These are phyloP conservation scores for Ophiostoma sp. DNA, from an alignment of 2,329 filamentous ascomycete genomes.

Conservation along the genomic window DNA sequence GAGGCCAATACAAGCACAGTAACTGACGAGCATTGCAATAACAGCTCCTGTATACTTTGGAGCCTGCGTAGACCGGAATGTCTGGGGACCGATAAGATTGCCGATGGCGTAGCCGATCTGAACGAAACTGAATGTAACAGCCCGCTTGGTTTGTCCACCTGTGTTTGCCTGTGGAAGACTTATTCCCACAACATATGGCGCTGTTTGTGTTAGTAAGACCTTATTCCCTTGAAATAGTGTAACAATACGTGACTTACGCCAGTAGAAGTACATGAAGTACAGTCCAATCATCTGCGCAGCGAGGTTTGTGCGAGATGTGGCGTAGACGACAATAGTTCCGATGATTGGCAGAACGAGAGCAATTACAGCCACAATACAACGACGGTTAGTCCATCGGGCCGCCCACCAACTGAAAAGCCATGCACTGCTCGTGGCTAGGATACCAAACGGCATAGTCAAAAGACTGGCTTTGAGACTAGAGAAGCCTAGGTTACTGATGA, in stretches of 20 bases:
- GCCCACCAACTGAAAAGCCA: slow-evolving; percentile 51
- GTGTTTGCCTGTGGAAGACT: slow-evolving; percentile 26
- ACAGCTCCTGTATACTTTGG: slow-evolving; percentile 51
- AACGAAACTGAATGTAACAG: slow-evolving; percentile 17
- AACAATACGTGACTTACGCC: slow-evolving; percentile 23
- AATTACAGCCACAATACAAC: slow-evolving; percentile 39
- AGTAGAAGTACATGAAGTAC: slow-evolving; percentile 28
- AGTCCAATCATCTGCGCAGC: slow-evolving; percentile 38
- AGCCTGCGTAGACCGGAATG: slow-evolving; percentile 48
- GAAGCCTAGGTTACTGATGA: slow-evolving; percentile 15
- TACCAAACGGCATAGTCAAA: slow-evolving; percentile 35
- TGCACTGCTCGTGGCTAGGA: slow-evolving; percentile 44
- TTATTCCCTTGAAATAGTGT: background rate
- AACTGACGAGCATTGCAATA: slow-evolving; percentile 49
- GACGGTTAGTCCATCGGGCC: slow-evolving; percentile 41
- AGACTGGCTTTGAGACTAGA: slow-evolving; percentile 48
- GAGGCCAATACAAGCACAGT: slow-evolving; percentile 41
- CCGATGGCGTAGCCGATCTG: slow-evolving; percentile 38
- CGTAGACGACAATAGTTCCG: slow-evolving; percentile 31
- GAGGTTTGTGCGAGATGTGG: slow-evolving; percentile 29
- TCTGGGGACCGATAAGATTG: slow-evolving; percentile 55
- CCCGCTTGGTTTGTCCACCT: slow-evolving; percentile 24
- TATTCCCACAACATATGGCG: slow-evolving; percentile 24
- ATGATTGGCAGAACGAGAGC: slow-evolving; percentile 36
- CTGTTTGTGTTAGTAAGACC: background rate